Evolutionary conservation across 257 asterid genomes (phyloP).

Genomic region (Rhazya stricta): DNA sequence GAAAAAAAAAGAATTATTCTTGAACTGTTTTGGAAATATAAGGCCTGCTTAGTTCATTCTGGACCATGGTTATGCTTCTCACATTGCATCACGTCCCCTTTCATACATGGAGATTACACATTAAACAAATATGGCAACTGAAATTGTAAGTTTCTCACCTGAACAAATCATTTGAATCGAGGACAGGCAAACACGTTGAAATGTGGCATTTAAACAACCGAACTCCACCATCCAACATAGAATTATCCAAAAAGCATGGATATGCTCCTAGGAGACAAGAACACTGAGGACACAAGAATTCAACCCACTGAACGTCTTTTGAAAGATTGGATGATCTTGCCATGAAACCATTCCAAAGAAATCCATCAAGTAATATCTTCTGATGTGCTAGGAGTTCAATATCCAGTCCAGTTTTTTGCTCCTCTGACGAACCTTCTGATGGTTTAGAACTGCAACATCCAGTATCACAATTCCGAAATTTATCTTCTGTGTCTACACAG

Average conservation of each 20-base stretch:
- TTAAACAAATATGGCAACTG: background rate
- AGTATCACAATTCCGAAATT: constrained; percentile 14
- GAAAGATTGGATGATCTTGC: constrained; percentile 64
- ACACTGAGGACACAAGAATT: constrained; percentile 66
- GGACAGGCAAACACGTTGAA: constrained; percentile 48
- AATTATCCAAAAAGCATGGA: constrained; percentile 54
- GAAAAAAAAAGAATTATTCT: background rate
- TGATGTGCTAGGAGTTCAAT: constrained; percentile 58
- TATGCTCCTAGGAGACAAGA: constrained; percentile 74
- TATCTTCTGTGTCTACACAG: constrained; percentile 1
- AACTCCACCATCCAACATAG: constrained; percentile 74
- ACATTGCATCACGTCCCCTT: background rate
- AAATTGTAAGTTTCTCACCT: constrained; percentile 34
- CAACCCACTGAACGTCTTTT: constrained; percentile 63
- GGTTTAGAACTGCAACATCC: constrained; percentile 36
- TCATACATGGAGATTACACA: background rate
- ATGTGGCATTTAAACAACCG: constrained; percentile 71
- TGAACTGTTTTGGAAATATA: background rate
- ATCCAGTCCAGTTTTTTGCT: constrained; percentile 27
- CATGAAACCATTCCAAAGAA: constrained; percentile 78
- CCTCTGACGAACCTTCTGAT: constrained; percentile 25
- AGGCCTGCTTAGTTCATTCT: background rate
- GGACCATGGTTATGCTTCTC: background rate
- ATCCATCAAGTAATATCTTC: constrained; percentile 76
- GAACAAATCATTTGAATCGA: constrained; percentile 49